These are phyloP conservation scores for Suhomyces faveliae DNA, from an alignment of 805 yeast genomes.

Conservation along the genomic window DNA sequence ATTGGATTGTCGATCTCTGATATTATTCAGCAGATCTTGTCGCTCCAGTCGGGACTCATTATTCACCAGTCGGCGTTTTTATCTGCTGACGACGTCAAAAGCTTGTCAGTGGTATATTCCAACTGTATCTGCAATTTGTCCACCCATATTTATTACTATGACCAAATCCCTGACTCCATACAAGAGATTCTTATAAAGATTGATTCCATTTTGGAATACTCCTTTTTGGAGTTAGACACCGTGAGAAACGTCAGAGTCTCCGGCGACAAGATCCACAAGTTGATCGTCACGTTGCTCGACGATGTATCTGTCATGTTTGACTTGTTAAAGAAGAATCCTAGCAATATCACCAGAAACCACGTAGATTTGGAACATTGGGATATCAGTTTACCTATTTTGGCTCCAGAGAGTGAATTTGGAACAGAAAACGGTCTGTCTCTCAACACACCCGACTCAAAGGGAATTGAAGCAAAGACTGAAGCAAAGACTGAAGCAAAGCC, in stretches of 20 bases:
- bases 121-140: conserved; percentile 68
- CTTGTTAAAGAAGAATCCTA: conserved; percentile 30
- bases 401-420: conserved; percentile 19
- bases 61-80: conserved; percentile 23
- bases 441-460: background rate
- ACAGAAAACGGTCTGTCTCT: background rate
- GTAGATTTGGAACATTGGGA: conserved; percentile 47
- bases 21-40: conserved; percentile 57
- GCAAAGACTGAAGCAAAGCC: background rate
- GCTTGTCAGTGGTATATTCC: conserved; percentile 45
- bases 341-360: conserved; percentile 41
- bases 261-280: conserved; percentile 14
- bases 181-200: conserved; percentile 57
- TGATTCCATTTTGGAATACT: conserved; percentile 28
- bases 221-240: conserved; percentile 4
- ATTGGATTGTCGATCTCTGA: conserved; percentile 87
- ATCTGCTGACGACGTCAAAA: conserved; percentile 20
- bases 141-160: conserved; percentile 78
- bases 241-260: background rate
- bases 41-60: conserved; percentile 43
- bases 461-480: background rate
- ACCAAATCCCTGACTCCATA: conserved; percentile 81
- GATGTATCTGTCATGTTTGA: conserved; percentile 32
- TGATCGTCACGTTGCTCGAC: conserved; percentile 29
- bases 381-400: conserved; percentile 32